Evolutionary conservation across 148 eudicot species (phyloP).

Genomic region (Cornus controversa): DNA sequence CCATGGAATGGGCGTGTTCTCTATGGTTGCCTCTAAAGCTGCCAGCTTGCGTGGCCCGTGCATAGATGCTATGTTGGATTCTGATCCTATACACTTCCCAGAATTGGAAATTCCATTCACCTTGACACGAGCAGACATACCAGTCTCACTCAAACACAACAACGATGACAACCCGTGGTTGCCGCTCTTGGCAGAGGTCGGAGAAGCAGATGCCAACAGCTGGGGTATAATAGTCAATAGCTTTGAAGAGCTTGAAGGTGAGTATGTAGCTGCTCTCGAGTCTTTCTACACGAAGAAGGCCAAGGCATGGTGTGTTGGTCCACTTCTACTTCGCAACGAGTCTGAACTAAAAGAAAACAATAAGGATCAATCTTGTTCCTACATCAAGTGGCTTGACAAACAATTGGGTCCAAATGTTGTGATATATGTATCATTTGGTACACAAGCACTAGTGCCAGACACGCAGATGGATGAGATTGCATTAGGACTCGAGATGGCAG

Average conservation of each 20-base stretch:
- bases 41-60: constrained; percentile 6
- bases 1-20: constrained; percentile 33
- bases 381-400: constrained; percentile 24
- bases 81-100: constrained; percentile 13
- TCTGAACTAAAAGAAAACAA: background rate
- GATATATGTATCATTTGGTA: constrained; percentile 33
- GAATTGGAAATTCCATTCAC: constrained; percentile 21
- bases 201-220: constrained; percentile 7
- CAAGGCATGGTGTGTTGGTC: constrained; percentile 39
- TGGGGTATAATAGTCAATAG: constrained; percentile 29
- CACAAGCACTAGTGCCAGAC: constrained; percentile 25
- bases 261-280: constrained; percentile 11
- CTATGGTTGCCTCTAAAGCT: constrained; percentile 4
- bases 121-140: constrained; percentile 24
- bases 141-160: background rate
- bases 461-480: constrained; percentile 33
- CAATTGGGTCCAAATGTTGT: background rate
- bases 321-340: constrained; percentile 19
- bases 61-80: background rate
- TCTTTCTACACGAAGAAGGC: constrained; percentile 13
- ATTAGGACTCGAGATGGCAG: constrained; percentile 28
- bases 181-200: constrained; percentile 11
- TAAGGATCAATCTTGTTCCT: background rate
- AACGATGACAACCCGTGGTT: constrained; percentile 10
- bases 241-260: constrained; percentile 28